phyloP scores from a whole-genome alignment of 768 basidiomycete species.

The Leccinum ochraceum region DNA sequence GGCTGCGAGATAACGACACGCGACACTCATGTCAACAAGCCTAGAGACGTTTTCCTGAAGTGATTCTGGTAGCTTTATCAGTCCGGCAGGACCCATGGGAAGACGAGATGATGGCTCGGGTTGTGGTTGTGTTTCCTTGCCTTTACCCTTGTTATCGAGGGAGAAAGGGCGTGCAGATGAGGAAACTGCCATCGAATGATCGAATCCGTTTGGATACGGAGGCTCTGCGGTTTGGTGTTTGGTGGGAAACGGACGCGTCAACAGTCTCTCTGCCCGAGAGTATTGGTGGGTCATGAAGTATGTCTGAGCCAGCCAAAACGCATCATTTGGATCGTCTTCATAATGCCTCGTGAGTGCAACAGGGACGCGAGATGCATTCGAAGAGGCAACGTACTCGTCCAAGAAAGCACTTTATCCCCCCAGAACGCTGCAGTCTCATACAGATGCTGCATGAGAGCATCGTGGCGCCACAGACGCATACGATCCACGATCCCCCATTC shows the following conservation, averaged over 20 bases:
- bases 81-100: slow-evolving; percentile 69
- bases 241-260: slow-evolving; percentile 82
- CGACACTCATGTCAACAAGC: slow-evolving; percentile 91
- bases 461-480: slow-evolving; percentile 96
- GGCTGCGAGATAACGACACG: slow-evolving; percentile 94
- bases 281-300: slow-evolving; percentile 97
- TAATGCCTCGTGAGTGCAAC: slow-evolving; percentile 4
- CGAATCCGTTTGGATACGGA: slow-evolving; percentile 29
- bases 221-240: slow-evolving; percentile 42
- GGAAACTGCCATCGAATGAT: slow-evolving; percentile 21
- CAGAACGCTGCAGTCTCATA: slow-evolving; percentile 98
- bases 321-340: slow-evolving; percentile 93
- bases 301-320: slow-evolving; percentile 98
- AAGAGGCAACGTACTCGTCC: slow-evolving; percentile 75
- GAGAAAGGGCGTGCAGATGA: slow-evolving; percentile 45
- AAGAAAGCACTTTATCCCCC: slow-evolving; percentile 95
- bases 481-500: slow-evolving; percentile 92
- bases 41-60: slow-evolving; percentile 67
- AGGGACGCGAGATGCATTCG: slow-evolving; percentile 5
- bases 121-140: slow-evolving; percentile 49
- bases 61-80: slow-evolving; percentile 68
- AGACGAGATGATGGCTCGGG: slow-evolving; percentile 49
- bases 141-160: slow-evolving; percentile 56
- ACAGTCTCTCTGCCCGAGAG: slow-evolving; percentile 87
- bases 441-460: slow-evolving; percentile 97